phyloP scores from a whole-genome alignment of 2,329 filamentous ascomycete species.

The Neocucurbitaria cava region DNA sequence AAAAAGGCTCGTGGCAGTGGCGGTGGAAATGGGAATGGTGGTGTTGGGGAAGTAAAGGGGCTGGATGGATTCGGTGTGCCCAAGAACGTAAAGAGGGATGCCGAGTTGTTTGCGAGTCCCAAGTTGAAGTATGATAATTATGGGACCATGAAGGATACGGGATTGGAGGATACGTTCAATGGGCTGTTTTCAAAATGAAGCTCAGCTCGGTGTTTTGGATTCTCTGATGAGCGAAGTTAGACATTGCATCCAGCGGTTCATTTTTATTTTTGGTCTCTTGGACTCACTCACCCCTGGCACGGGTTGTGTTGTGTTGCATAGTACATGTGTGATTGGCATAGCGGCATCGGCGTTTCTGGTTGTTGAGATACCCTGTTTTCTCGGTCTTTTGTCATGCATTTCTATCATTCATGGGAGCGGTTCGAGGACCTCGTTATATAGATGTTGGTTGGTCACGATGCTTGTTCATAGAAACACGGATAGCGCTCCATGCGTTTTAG shows the following conservation, averaged over 20 bases:
- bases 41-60: slow-evolving; percentile 20
- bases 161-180: slow-evolving; percentile 43
- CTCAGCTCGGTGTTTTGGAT: background rate
- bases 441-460: background rate
- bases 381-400: background rate
- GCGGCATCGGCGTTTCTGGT: slow-evolving; percentile 20
- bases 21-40: too few relatives aligned
- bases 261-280: too few relatives aligned
- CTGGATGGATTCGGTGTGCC: slow-evolving; percentile 34
- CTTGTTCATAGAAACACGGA: background rate
- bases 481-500: background rate
- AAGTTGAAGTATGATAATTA: slow-evolving; percentile 45
- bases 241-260: too few relatives aligned
- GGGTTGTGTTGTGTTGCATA: background rate
- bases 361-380: slow-evolving; percentile 25
- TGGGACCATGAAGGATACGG: slow-evolving; percentile 38
- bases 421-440: background rate
- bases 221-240: too few relatives aligned
- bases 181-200: slow-evolving; percentile 38
- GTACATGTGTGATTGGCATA: background rate
- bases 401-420: background rate
- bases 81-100: slow-evolving; percentile 35
- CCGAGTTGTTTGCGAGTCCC: slow-evolving; percentile 38
- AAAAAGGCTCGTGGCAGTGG: slow-evolving; percentile 18
- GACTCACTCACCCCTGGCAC: too few relatives aligned